Evolutionary conservation across 495 filamentous ascomycete genomes (phyloP), one percentile per base, ranked within the genome.

Genomic region (Chaetomidium leptoderma): DNA sequence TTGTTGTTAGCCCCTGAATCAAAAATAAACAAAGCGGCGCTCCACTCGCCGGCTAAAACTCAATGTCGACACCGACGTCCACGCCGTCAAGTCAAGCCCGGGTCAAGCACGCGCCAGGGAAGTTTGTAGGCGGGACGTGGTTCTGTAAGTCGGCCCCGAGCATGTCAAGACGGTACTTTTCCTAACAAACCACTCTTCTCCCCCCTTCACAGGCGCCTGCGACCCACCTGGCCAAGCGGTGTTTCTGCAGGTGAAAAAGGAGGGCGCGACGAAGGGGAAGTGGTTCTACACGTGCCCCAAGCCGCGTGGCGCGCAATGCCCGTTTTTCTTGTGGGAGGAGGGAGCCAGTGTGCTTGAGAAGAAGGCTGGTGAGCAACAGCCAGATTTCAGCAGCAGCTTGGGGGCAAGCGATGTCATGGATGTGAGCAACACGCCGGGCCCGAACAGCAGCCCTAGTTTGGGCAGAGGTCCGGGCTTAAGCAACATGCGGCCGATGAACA

Each of bases 241-340:
- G 14, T 79, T 78, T 16, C 77, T 84, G 44, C 76, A 83, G 59
- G 81, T 82, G 6, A 88, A 81, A 65, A 91, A 88, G 57, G 78
- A 81, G n/a, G 79, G 82, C 0, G 64, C 69, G 37, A 90, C 91
- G 63, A 75, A 84, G 52, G 84, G 85, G n/a, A 67, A 79, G 58
- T 81, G 74, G 66, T 89, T 91, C 68, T 90, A 86, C 64, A 83
- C 76, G 7, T 91, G 88, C 66, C 81, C 81, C 55, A 78, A 81
- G 58, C 65, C 72, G 8, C 72, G 76, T 29, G 62, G 70, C 1
- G 62, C 62, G 23, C 72, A 74, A 36, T 92, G 88, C 69, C 72
- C 75, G 16, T 91, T 91, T 76, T 92, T 90, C 66, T 70, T 90
- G 3, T 91, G 84, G 82, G 75, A 78, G 27, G 80, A 83, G 27